Percentiles rank a stretch among this genome's conserved stretches.
phyloP scores from a whole-genome alignment of 1,139 yeast species.

The Candida labiduridarum region DNA sequence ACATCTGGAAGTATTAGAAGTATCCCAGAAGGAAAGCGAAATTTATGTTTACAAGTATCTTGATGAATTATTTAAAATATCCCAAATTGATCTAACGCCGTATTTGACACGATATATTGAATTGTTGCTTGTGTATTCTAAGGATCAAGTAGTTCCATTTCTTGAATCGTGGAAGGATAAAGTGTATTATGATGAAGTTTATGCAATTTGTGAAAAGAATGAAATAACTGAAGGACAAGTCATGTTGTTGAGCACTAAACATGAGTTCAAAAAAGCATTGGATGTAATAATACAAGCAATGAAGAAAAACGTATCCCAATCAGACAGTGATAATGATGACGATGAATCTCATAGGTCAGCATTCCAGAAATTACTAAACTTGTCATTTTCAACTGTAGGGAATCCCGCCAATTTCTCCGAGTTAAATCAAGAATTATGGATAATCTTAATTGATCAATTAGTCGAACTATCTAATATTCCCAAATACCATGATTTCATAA shows the following conservation, averaged over 20 bases:
- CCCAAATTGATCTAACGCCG: slow-evolving; percentile 9
- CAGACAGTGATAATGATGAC: slow-evolving; percentile 9
- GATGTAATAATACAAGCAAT: slow-evolving; percentile 27
- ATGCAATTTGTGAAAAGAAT: slow-evolving; percentile 24
- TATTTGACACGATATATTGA: slow-evolving; percentile 34
- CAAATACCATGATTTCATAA: slow-evolving; percentile 30
- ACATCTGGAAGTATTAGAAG: slow-evolving; percentile 35
- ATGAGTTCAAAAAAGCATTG: slow-evolving; percentile 29
- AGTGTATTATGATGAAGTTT: slow-evolving; percentile 21
- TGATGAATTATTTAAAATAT: slow-evolving; percentile 18
- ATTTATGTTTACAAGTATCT: slow-evolving; percentile 36
- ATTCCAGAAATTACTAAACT: slow-evolving; percentile 33
- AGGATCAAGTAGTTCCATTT: slow-evolving; percentile 18
- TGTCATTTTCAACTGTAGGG: slow-evolving; percentile 40
- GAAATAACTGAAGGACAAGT: slow-evolving; percentile 28
- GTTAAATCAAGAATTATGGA: slow-evolving; percentile 43
- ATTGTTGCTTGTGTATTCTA: slow-evolving; percentile 28
- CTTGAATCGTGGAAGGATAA: slow-evolving; percentile 19
- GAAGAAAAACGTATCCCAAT: slow-evolving; percentile 12
- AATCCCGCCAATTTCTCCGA: slow-evolving; percentile 18
- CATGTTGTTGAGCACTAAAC: slow-evolving; percentile 23
- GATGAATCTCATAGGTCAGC: slow-evolving; percentile 15
- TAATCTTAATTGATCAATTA: slow-evolving; percentile 30
- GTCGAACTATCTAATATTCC: slow-evolving; percentile 22
- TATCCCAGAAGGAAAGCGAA: slow-evolving; percentile 2